Conservation (phyloP, 805 yeast genomes). For the Candida ulmi region DNA sequence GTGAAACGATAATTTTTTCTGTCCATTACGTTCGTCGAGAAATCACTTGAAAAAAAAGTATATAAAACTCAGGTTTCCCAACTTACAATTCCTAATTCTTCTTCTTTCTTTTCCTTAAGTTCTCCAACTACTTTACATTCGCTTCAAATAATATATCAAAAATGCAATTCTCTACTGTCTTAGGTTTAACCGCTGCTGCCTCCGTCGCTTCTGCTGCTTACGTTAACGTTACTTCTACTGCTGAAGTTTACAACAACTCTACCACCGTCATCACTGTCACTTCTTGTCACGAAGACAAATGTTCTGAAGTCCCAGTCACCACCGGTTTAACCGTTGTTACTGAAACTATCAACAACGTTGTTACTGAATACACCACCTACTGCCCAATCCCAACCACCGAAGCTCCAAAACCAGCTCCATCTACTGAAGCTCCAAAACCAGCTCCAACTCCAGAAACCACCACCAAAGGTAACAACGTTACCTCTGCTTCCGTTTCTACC, state of each 20-base stretch:
- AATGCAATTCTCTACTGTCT: slow-evolving; percentile 31
- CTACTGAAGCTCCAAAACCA: neutral
- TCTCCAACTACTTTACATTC: slow-evolving; percentile 24
- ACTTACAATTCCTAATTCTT: neutral
- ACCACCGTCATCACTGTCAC: slow-evolving; percentile 30
- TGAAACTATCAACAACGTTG: slow-evolving; percentile 15
- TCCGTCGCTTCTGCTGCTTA: slow-evolving; percentile 24
- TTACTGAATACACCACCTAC: slow-evolving; percentile 21
- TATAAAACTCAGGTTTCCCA: slow-evolving; percentile 9
- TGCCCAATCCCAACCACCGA: slow-evolving; percentile 15
- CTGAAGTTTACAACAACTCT: slow-evolving; percentile 19
- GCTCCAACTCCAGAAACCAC: slow-evolving; percentile 8
- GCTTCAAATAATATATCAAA: slow-evolving; percentile 16
- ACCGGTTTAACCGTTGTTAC: slow-evolving; percentile 24
- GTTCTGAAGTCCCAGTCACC: slow-evolving; percentile 22
- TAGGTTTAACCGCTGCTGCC: slow-evolving; percentile 23
- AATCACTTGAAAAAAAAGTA: too few relatives aligned
- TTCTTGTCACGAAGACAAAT: slow-evolving; percentile 17
- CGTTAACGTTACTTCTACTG: slow-evolving; percentile 23
- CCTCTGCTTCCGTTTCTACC: slow-evolving; percentile 23
- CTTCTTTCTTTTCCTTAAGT: slow-evolving; percentile 19
- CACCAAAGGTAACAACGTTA: slow-evolving; percentile 11
- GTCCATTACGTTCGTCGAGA: neutral
- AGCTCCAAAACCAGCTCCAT: slow-evolving; percentile 7
- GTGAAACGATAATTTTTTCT: neutral